Percentiles rank a stretch among this genome's conserved stretches.
Conservation (phyloP, 2,329 filamentous ascomycete species). For the Pyrenophora teres region DNA sequence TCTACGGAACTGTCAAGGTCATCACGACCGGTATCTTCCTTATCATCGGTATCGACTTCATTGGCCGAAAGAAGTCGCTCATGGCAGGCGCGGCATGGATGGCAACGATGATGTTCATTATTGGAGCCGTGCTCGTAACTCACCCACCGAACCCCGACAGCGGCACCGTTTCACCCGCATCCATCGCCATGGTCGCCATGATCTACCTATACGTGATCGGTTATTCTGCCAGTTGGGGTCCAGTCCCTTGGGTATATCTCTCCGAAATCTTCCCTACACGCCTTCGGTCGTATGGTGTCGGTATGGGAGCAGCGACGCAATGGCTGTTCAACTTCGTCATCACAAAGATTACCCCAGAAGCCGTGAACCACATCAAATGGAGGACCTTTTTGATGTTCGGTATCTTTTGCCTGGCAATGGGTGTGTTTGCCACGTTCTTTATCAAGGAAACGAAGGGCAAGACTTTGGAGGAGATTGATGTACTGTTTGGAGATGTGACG, state of each 20-base stretch:
- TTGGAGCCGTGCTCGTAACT: constrained; percentile 62
- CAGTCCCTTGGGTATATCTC: constrained; percentile 77
- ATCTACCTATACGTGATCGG: constrained; percentile 76
- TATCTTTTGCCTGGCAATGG: constrained; percentile 51
- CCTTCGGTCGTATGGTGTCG: constrained; percentile 68
- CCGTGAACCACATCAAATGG: constrained; percentile 58
- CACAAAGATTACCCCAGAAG: constrained; percentile 64
- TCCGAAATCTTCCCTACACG: constrained; percentile 75
- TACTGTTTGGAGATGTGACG: constrained; percentile 47
- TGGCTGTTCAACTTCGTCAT: constrained; percentile 76
- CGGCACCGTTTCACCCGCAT: constrained; percentile 51
- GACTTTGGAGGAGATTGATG: constrained; percentile 54
- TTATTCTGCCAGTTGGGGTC: constrained; percentile 74
- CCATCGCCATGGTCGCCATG: constrained; percentile 69
- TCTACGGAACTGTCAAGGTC: constrained; percentile 79
- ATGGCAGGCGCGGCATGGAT: constrained; percentile 67
- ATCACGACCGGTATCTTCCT: constrained; percentile 70
- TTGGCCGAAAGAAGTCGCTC: constrained; percentile 66
- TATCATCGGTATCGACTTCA: constrained; percentile 68
- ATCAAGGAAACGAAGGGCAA: constrained; percentile 52
- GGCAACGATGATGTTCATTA: constrained; percentile 68
- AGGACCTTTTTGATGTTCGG: constrained; percentile 56
- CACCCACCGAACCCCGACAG: constrained; percentile 35
- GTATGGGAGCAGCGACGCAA: constrained; percentile 71
- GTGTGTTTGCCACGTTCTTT: constrained; percentile 53